A percentile compares a stretch with the other conserved stretches of the same genome.
Conservation (phyloP, 495 filamentous ascomycete genomes). For the Immersiella caudata region DNA sequence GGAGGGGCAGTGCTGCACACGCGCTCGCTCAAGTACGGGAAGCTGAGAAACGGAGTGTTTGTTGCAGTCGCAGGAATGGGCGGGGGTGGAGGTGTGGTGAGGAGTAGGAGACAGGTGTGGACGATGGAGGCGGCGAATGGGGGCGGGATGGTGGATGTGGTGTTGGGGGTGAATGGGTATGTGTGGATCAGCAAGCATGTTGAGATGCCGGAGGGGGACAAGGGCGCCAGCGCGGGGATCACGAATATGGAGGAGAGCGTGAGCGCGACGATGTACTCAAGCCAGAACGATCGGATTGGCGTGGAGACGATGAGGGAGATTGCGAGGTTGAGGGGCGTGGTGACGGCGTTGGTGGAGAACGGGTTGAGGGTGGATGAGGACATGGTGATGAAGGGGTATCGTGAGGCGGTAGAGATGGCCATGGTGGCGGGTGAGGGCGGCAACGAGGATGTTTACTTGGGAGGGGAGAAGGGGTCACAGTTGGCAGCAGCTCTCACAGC, state of each 20-base stretch:
- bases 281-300: slow-evolving; percentile 82
- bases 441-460: slow-evolving; percentile 63
- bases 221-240: slow-evolving; percentile 56
- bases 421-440: slow-evolving; percentile 53
- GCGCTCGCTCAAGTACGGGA: slow-evolving; percentile 87
- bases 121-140: slow-evolving; percentile 67
- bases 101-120: slow-evolving; percentile 83
- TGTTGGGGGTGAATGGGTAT: slow-evolving; percentile 93
- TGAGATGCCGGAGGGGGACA: slow-evolving; percentile 52
- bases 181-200: slow-evolving; percentile 88
- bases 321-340: slow-evolving; percentile 73
- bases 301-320: slow-evolving; percentile 83
- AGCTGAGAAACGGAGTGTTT: slow-evolving; percentile 90
- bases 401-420: slow-evolving; percentile 73
- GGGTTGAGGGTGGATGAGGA: slow-evolving; percentile 89
- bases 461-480: slow-evolving; percentile 67
- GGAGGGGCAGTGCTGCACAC: slow-evolving; percentile 87
- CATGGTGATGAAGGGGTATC: slow-evolving; percentile 80
- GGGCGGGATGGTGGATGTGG: slow-evolving; percentile 77
- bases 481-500: slow-evolving; percentile 63
- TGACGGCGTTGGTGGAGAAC: slow-evolving; percentile 78
- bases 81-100: slow-evolving; percentile 78
- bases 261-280: slow-evolving; percentile 73
- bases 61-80: slow-evolving; percentile 77
- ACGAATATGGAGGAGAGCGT: slow-evolving; percentile 83